Percentiles rank a stretch among this genome's conserved stretches.
Conservation (phyloP, 208 protist species). For the Trypanosoma brucei region DNA sequence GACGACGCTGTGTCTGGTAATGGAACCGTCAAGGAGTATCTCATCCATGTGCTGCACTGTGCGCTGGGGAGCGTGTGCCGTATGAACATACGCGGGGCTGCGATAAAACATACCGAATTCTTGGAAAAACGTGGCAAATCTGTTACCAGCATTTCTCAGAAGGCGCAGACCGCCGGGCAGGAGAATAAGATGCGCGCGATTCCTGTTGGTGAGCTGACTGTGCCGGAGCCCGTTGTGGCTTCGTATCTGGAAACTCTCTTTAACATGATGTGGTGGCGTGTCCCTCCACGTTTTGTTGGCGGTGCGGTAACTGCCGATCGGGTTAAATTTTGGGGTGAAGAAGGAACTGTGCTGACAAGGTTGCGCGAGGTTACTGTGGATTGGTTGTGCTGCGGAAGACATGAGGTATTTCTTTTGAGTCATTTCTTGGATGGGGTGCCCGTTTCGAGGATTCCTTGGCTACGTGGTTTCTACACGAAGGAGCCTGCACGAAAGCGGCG, state of each 20-base stretch:
- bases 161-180: not conserved
- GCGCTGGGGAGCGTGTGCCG: constrained; percentile 34
- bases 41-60: constrained; percentile 31
- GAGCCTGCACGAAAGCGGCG: constrained; percentile 22
- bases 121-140: constrained; percentile 29
- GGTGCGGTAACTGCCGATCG: not conserved
- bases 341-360: constrained; percentile 24
- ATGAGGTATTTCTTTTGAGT: constrained; percentile 35
- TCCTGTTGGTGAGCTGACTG: constrained; percentile 22
- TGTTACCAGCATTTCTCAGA: not conserved
- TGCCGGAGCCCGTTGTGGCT: constrained; percentile 36
- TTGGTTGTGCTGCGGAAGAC: constrained; percentile 47
- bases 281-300: not conserved
- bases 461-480: constrained; percentile 45
- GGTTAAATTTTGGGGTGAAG: constrained; percentile 42
- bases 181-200: constrained; percentile 3
- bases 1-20: not conserved
- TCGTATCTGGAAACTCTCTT: constrained; percentile 48
- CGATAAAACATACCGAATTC: constrained; percentile 42
- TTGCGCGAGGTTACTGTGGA: constrained; percentile 25
- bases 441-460: constrained; percentile 61
- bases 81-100: constrained; percentile 52
- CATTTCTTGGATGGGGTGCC: constrained; percentile 51
- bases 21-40: constrained; percentile 8
- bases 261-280: constrained; percentile 23